Evolutionary conservation across 164 flowering plant genomes (phyloP).

Genomic region (Taxillus chinensis): DNA sequence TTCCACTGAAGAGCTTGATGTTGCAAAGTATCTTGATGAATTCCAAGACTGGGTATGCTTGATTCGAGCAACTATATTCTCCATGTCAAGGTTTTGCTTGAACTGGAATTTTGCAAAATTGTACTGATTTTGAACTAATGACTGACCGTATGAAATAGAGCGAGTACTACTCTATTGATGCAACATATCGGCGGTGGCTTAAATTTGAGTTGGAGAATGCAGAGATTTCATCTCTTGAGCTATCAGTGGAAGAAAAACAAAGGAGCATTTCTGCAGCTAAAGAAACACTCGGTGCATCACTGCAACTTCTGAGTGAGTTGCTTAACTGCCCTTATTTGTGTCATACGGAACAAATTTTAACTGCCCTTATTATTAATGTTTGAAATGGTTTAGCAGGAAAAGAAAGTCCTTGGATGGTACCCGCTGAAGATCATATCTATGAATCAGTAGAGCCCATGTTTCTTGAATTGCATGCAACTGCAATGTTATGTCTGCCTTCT

Average conservation of each 20-base stretch:
- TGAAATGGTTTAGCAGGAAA: conserved; percentile 30
- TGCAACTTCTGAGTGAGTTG: conserved; percentile 55
- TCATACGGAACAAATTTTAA: too few relatives aligned
- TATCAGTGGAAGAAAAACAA: conserved; percentile 72
- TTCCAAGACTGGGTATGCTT: conserved; percentile 85
- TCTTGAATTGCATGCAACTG: conserved; percentile 86
- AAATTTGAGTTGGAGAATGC: conserved; percentile 69
- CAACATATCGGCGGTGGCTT: conserved; percentile 90
- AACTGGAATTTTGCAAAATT: not conserved
- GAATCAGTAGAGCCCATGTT: conserved; percentile 41
- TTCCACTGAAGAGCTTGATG: conserved; percentile 41
- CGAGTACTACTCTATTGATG: conserved; percentile 94
- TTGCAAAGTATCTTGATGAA: conserved; percentile 62
- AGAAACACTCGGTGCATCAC: conserved; percentile 49
- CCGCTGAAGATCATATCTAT: conserved; percentile 31
- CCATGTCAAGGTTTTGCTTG: not conserved
- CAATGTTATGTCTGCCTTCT: conserved; percentile 75
- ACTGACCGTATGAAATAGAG: conserved; percentile 31
- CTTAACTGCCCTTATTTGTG: not conserved
- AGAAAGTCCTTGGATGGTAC: conserved; percentile 63
- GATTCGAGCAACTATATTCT: not conserved
- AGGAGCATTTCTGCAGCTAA: conserved; percentile 58
- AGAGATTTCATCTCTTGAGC: conserved; percentile 46
- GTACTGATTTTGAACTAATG: not conserved
- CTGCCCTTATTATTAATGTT: conserved; percentile 1